phyloP scores from a whole-genome alignment of 2,329 filamentous ascomycete genomes.

The Epichloe gansuensis region DNA sequence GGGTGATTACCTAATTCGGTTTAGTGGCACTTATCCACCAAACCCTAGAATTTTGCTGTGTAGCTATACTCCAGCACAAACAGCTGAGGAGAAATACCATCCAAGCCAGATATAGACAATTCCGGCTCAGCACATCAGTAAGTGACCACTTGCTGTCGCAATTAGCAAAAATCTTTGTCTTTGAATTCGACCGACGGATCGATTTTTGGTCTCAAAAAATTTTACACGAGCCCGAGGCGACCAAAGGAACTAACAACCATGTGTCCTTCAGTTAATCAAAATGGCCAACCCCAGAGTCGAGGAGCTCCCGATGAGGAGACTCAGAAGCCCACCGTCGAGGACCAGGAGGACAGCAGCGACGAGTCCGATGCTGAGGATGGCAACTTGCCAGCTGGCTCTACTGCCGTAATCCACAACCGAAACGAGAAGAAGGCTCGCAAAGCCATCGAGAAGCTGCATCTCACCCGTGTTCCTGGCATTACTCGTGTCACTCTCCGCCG shows the following conservation, averaged over 20 bases:
- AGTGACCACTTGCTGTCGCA: slow-evolving; percentile 16
- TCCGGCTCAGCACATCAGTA: slow-evolving; percentile 25
- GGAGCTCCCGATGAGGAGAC: slow-evolving; percentile 87
- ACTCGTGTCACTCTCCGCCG: slow-evolving; percentile 95
- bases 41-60: slow-evolving; percentile 34
- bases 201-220: slow-evolving; percentile 2
- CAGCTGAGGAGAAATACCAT: slow-evolving; percentile 19
- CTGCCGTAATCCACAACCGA: slow-evolving; percentile 88
- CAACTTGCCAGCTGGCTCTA: slow-evolving; percentile 68
- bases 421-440: slow-evolving; percentile 99
- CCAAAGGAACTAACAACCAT: slow-evolving; percentile 3
- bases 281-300: slow-evolving; percentile 98
- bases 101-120: slow-evolving; percentile 20
- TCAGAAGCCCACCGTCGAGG: slow-evolving; percentile 68
- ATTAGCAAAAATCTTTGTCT: not conserved
- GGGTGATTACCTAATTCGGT: slow-evolving; percentile 28
- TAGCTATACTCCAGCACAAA: slow-evolving; percentile 27
- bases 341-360: slow-evolving; percentile 60
- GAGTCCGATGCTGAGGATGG: slow-evolving; percentile 73
- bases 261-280: slow-evolving; percentile 26
- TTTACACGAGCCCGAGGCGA: not conserved
- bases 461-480: slow-evolving; percentile 94
- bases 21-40: slow-evolving; percentile 27
- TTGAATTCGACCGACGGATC: not conserved
- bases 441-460: slow-evolving; percentile 94